A percentile compares a stretch with the other conserved stretches of the same genome.
These are phyloP conservation scores for Tylopilus sp. DNA, from an alignment of 1,284 basidiomycete species.

Conservation along the genomic window DNA sequence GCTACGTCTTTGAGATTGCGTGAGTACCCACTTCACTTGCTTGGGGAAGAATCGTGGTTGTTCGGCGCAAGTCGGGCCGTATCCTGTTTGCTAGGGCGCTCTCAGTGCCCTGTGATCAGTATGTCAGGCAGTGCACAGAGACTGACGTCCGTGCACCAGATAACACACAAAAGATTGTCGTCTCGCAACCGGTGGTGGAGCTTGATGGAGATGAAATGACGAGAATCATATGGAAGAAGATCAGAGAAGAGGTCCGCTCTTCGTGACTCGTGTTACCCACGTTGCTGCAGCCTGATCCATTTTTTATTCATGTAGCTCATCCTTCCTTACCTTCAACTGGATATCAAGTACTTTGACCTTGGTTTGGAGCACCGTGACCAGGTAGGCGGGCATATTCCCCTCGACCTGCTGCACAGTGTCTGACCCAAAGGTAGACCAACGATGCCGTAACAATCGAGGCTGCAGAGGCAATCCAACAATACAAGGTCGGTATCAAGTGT, in stretches of 20 bases:
- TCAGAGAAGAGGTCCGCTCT: conserved; percentile 80
- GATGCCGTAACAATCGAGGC: conserved; percentile 93
- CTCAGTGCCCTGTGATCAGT: background rate
- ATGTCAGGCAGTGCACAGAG: background rate
- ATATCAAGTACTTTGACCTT: conserved; percentile 98
- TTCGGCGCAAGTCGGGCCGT: conserved; percentile 3
- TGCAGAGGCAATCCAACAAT: conserved; percentile 86
- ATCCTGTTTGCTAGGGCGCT: background rate
- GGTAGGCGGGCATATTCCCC: conserved; percentile 40
- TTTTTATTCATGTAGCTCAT: conserved; percentile 64
- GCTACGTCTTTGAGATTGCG: conserved; percentile 28
- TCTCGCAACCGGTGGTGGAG: conserved; percentile 92
- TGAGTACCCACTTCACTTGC: conserved; percentile 22
- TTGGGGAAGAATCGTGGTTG: background rate
- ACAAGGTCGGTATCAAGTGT: conserved; percentile 94
- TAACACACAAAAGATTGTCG: conserved; percentile 63
- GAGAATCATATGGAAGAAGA: conserved; percentile 98
- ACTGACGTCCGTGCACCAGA: conserved; percentile 21
- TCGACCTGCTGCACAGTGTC: background rate
- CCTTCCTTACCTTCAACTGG: conserved; percentile 89
- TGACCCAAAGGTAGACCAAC: conserved; percentile 60
- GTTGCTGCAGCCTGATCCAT: background rate
- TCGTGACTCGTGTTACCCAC: background rate
- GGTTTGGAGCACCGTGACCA: conserved; percentile 90
- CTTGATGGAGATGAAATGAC: conserved; percentile 98